Evolutionary conservation across 495 filamentous ascomycete genomes (phyloP).

Genomic region (Aspergillus sclerotiicarbonarius): DNA sequence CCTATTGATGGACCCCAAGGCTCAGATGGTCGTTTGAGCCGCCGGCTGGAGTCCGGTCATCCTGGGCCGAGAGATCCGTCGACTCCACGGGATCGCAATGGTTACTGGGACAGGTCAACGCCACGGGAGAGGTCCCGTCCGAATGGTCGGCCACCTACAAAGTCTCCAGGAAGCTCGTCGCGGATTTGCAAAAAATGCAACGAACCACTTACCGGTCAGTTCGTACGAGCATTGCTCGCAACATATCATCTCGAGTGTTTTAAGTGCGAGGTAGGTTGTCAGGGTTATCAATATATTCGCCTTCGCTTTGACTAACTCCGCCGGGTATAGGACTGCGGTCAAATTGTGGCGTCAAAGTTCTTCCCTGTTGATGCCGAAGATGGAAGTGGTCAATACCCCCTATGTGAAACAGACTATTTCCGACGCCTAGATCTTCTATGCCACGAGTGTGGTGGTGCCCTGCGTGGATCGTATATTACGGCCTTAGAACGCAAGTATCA

Average conservation of each 20-base stretch:
- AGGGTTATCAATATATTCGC: slow-evolving; percentile 1
- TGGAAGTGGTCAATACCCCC: slow-evolving; percentile 81
- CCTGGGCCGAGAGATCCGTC: slow-evolving; percentile 22
- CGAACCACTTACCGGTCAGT: slow-evolving; percentile 85
- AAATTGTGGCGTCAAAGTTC: slow-evolving; percentile 97
- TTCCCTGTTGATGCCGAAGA: slow-evolving; percentile 93
- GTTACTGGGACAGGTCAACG: slow-evolving; percentile 36
- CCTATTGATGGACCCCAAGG: slow-evolving; percentile 25
- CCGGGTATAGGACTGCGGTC: slow-evolving; percentile 77
- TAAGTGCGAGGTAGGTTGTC: slow-evolving; percentile 80
- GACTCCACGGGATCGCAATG: slow-evolving; percentile 31
- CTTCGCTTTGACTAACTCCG: slow-evolving; percentile 4
- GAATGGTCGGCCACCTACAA: slow-evolving; percentile 42
- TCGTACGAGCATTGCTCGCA: slow-evolving; percentile 86
- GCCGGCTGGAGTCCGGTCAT: slow-evolving; percentile 31
- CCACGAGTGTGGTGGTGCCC: slow-evolving; percentile 84
- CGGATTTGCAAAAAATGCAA: slow-evolving; percentile 86
- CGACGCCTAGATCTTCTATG: slow-evolving; percentile 87
- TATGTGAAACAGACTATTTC: slow-evolving; percentile 99
- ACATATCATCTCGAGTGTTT: slow-evolving; percentile 99
- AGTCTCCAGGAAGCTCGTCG: slow-evolving; percentile 38
- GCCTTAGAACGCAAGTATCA: slow-evolving; percentile 97
- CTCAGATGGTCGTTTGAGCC: slow-evolving; percentile 31
- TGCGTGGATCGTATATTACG: slow-evolving; percentile 97
- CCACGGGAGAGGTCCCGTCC: slow-evolving; percentile 45